Base-by-base conservation (phyloP, 805 yeast genomes). In the Brettanomyces sp. region DNA sequence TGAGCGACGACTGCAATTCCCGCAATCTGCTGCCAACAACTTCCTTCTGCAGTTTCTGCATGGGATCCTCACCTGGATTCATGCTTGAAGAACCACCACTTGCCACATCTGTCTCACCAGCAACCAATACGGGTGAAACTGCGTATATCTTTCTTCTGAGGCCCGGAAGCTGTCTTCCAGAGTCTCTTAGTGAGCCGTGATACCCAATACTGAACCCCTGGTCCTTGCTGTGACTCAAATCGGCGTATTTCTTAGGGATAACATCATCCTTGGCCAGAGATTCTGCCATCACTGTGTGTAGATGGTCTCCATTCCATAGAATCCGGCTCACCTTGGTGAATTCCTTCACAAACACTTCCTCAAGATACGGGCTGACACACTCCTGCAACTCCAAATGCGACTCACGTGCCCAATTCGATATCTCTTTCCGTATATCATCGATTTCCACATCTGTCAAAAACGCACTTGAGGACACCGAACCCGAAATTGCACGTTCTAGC, bases 371-470 rank as follows among this genome's bases (percentile, higher is more conserved):
- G 1, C 51, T 50, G 12, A 65, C 56, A 21, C 54, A 54, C 1
- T 65, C 52, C 46, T 66, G 70, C 34, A 66, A 47, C 45, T 64
- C 67, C 41, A 58, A 53, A 53, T 66, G 70, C 3, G 68, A 57
- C 7, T 45, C 40, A 48, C 63, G 67, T 1, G 66, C 52, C 69
- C 68, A 64, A 13, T 50, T 49, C 14, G 50, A 53, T 7, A 66
- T 56, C 4, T 30, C 24, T n/a, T 30, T 13, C 42, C 25, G 9
- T 5, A 28, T 21, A 39, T 25, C 39, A 28, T 13, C 36, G 14
- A 42, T 45, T 12, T 36, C 21, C 8, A n/a, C 14, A 12, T 39
- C 42, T 25, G 14, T 13, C n/a, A 35, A 18, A n/a, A 35, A 35
- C 14, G 14, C n/a, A 8, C 8, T 8, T 12, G 14, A 6, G 13